Evolutionary conservation across 2,329 filamentous ascomycete genomes (phyloP), one percentile per base, ranked within the genome.

Genomic region (Alternaria triticimaculans): DNA sequence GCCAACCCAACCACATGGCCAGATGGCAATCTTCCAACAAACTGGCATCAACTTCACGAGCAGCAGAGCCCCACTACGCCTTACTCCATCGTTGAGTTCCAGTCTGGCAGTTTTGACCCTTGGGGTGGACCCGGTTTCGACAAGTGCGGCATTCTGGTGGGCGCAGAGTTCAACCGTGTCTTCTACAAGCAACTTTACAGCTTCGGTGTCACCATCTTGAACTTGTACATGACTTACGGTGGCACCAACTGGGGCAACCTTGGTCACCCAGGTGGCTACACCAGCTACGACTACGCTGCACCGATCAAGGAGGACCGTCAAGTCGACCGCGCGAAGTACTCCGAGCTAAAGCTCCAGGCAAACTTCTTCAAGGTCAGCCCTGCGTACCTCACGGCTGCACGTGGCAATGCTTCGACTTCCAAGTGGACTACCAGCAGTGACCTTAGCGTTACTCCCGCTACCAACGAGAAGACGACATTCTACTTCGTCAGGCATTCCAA

Each of bases 191-290:
- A 93, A 69, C 84, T 89, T 55, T 87, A 89, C 56, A 87, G 88
- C 41, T 87, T 89, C 15, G 89, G 88, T 0, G 86, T 89, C 3
- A 88, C 87, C 0, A 87, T 95, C 8, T 82, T 93, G 61, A 94
- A 89, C 69, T 73, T 93, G 1, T 94, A 94, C 76, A 94, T 94
- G 92, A 89, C 86, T 1, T 92, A 86, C 68, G 92, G 92, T 14
- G 92, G 92, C 6, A 94, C 92, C 0, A 96, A 95, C 75, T 95
- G 92, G 92, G 92, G 92, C 0, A 94, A 79, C 21, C 65, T 79
- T 0, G 75, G 92, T 0, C 88, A 93, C 68, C 85, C 89, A 10
- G 89, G 88, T 44, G 82, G 75, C 8, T 84, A 85, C 69, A 84
- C 83, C 0, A 86, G 83, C 4, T 89, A 89, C 71, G 87, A 90